Base-by-base conservation (phyloP, 768 basidiomycete genomes). In the Agaricus bisporus region DNA sequence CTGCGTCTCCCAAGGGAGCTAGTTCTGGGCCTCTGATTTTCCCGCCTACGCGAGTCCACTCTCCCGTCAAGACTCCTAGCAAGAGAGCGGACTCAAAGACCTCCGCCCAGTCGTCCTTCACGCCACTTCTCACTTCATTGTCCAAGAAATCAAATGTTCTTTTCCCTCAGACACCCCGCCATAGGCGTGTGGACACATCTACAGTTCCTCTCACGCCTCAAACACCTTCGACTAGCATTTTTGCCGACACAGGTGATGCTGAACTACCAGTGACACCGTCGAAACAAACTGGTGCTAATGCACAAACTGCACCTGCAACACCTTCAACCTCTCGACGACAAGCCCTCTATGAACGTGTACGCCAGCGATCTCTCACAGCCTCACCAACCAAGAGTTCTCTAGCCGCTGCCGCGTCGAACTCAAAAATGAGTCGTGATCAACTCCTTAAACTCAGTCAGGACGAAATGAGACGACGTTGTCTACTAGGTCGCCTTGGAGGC, bases 301-400 rank as follows among this genome's bases (percentile, higher is more conserved):
- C 82, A 1, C 59, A 69, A 41, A 85, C 86, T 1, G 76, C 78
- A 25, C 79, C 85, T 4, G 68, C 80, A 58, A 91, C 88, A 5
- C 88, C 89, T 1, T 80, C 80, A 14, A 83, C 83, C 35, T 86
- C 90, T 35, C 79, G 90, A 41, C 78, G 90, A 42, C 82, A 84
- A 61, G 91, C 91, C 7, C 71, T 93, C 1, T 89, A 88, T 60
- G 90, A 92, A 58, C 86, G 90, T 38, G 72, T 92, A 43, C 84
- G 85, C 15, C 84, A 86, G 61, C 78, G 80, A 52, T 91, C 88
- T 4, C 64, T 90, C 49, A 80, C 81, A 1, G 70, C 74, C 36
- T 82, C 86, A 8, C 89, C 90, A 0, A 80, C 79, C 44, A 88
- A 88, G 64, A 64, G 69, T 17, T 68, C 71, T 47, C 75, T 70